Percentiles rank a stretch among this genome's conserved stretches.
Conservation (phyloP, 1,284 basidiomycete genomes). For the Omphalotus olearius region DNA sequence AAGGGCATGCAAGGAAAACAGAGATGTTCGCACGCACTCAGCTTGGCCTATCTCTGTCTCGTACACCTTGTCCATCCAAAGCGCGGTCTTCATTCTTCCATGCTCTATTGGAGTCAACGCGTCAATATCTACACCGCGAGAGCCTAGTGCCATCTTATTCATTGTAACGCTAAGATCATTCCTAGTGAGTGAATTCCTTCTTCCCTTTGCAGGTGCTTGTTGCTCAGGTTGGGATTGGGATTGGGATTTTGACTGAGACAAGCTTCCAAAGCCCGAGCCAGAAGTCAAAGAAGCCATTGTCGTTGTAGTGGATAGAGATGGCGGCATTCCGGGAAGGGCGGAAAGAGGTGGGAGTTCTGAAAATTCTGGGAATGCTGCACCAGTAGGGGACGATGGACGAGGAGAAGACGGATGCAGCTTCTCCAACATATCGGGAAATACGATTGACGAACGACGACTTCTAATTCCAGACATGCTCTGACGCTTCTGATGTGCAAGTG, state of each 20-base stretch:
- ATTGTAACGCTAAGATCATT: slow-evolving; percentile 59
- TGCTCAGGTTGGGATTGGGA: neutral
- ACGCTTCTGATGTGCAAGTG: slow-evolving; percentile 19
- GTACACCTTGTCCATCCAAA: slow-evolving; percentile 63
- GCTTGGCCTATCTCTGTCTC: slow-evolving; percentile 41
- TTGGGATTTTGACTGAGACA: slow-evolving; percentile 16
- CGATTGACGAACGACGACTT: slow-evolving; percentile 30
- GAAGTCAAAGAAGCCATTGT: slow-evolving; percentile 49
- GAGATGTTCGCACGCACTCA: slow-evolving; percentile 43
- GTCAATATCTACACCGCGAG: slow-evolving; percentile 29
- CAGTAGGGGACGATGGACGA: slow-evolving; percentile 24
- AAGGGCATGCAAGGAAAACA: neutral
- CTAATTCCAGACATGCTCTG: slow-evolving; percentile 7
- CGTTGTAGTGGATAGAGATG: slow-evolving; percentile 40
- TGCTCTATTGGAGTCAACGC: slow-evolving; percentile 42
- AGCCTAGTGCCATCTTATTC: slow-evolving; percentile 58
- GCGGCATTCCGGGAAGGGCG: slow-evolving; percentile 39
- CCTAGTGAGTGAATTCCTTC: slow-evolving; percentile 43
- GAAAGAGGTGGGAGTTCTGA: slow-evolving; percentile 37
- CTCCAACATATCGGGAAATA: slow-evolving; percentile 29
- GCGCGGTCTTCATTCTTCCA: slow-evolving; percentile 61
- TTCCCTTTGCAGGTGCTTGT: slow-evolving; percentile 28
- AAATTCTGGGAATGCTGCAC: slow-evolving; percentile 28
- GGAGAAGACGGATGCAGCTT: slow-evolving; percentile 33
- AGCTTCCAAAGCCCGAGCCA: slow-evolving; percentile 16